Evolutionary conservation across 345 rosid genomes (phyloP).

Genomic region (Salix viminalis): DNA sequence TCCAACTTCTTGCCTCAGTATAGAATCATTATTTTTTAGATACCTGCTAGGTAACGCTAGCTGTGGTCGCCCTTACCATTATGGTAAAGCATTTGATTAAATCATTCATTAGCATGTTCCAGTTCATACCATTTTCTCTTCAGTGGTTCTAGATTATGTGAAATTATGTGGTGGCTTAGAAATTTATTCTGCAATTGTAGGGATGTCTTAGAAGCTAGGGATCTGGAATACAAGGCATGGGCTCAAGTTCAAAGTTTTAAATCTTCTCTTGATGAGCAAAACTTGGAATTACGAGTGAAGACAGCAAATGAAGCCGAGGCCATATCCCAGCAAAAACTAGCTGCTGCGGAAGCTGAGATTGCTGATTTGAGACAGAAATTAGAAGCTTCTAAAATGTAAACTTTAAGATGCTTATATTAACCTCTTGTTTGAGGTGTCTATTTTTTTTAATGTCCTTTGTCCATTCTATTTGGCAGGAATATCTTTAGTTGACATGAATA

Average conservation of each 20-base stretch:
- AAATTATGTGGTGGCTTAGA: conserved; percentile 9
- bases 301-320: conserved; percentile 97
- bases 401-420: not conserved
- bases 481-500: not conserved
- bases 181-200: conserved; percentile 37
- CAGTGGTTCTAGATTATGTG: not conserved
- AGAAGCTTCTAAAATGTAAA: conserved; percentile 78
- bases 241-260: conserved; percentile 73
- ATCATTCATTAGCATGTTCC: not conserved
- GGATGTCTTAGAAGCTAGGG: conserved; percentile 62
- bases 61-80: not conserved
- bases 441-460: not conserved
- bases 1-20: not conserved
- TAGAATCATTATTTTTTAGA: not conserved
- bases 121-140: not conserved
- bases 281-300: conserved; percentile 82
- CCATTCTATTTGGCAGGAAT: not conserved
- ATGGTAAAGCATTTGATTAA: not conserved
- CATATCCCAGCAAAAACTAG: conserved; percentile 82
- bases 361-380: conserved; percentile 82
- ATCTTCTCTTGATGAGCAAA: conserved; percentile 82
- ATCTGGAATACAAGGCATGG: conserved; percentile 75
- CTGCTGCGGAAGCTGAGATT: conserved; percentile 98
- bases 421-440: not conserved
- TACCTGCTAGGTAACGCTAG: not conserved